These are phyloP conservation scores for Auricularia heimuer DNA, from an alignment of 768 basidiomycete genomes.

Conservation along the genomic window DNA sequence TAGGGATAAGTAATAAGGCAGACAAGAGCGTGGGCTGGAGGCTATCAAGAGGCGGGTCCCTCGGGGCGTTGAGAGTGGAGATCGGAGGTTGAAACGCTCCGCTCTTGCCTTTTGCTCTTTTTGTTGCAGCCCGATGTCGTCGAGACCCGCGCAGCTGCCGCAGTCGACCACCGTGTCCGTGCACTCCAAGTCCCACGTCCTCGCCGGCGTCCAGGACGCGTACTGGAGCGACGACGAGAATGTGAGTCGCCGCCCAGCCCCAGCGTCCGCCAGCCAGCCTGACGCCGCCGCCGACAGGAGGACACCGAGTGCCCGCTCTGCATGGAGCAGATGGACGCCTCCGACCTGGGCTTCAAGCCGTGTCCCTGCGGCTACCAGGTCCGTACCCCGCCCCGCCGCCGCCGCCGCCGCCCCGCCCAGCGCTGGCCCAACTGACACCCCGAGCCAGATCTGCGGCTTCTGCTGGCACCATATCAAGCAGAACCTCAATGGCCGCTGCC, in stretches of 20 bases:
- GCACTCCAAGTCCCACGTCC: conserved; percentile 8
- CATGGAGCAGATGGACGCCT: conserved; percentile 97
- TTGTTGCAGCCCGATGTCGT: neutral
- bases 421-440: neutral
- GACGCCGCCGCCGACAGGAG: conserved; percentile 47
- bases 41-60: too few relatives aligned
- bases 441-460: conserved; percentile 84
- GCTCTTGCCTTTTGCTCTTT: neutral
- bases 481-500: conserved; percentile 92
- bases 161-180: conserved; percentile 1
- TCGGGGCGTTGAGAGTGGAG: neutral
- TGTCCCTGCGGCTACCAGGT: conserved; percentile 99
- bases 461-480: conserved; percentile 98
- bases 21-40: too few relatives aligned
- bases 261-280: conserved; percentile 10
- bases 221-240: conserved; percentile 93
- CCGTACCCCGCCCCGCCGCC: conserved; percentile 9
- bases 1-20: too few relatives aligned
- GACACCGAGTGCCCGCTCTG: conserved; percentile 97
- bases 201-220: conserved; percentile 79
- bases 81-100: neutral
- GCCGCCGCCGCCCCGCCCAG: neutral
- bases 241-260: conserved; percentile 31
- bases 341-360: conserved; percentile 98
- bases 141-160: neutral